phyloP scores from a whole-genome alignment of 2,329 filamentous ascomycete species.

The Fusarium tricinctum region DNA sequence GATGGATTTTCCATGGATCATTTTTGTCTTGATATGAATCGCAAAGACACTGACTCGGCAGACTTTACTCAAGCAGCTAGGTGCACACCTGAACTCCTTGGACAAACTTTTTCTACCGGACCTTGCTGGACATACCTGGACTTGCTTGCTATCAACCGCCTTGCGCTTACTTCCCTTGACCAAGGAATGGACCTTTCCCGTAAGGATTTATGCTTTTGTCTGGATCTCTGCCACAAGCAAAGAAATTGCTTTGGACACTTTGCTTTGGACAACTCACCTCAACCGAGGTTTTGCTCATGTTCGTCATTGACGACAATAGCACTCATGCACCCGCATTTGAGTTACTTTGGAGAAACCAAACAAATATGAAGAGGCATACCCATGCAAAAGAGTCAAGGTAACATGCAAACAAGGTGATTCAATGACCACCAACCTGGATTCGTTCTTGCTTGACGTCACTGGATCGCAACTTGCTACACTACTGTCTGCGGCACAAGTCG shows the following conservation, averaged over 20 bases:
- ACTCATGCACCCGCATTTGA: slow-evolving; percentile 35
- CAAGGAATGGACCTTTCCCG: slow-evolving; percentile 37
- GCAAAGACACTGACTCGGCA: slow-evolving; percentile 48
- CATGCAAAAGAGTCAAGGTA: slow-evolving; percentile 41
- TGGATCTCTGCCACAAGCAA: slow-evolving; percentile 22
- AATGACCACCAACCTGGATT: slow-evolving; percentile 17
- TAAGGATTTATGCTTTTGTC: slow-evolving; percentile 28
- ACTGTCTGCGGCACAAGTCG: slow-evolving; percentile 23
- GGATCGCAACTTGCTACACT: slow-evolving; percentile 40
- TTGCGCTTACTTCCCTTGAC: slow-evolving; percentile 30
- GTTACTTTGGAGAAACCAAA: slow-evolving; percentile 27
- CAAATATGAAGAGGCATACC: slow-evolving; percentile 31
- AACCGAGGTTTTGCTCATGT: slow-evolving; percentile 38
- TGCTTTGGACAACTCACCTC: slow-evolving; percentile 31
- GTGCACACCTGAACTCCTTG: slow-evolving; percentile 25
- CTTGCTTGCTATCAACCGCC: slow-evolving; percentile 10
- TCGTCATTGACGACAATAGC: slow-evolving; percentile 35
- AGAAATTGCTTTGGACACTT: slow-evolving; percentile 23
- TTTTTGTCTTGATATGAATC: slow-evolving; percentile 41
- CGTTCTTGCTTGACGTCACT: slow-evolving; percentile 4
- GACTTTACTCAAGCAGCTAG: slow-evolving; percentile 49
- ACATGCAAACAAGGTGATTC: slow-evolving; percentile 29
- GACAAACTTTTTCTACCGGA: slow-evolving; percentile 22
- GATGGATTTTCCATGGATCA: slow-evolving; percentile 44
- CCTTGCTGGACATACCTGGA: slow-evolving; percentile 29